These are phyloP conservation scores for Yamadazyma triangularis DNA, from an alignment of 1,139 yeast species.

Conservation along the genomic window DNA sequence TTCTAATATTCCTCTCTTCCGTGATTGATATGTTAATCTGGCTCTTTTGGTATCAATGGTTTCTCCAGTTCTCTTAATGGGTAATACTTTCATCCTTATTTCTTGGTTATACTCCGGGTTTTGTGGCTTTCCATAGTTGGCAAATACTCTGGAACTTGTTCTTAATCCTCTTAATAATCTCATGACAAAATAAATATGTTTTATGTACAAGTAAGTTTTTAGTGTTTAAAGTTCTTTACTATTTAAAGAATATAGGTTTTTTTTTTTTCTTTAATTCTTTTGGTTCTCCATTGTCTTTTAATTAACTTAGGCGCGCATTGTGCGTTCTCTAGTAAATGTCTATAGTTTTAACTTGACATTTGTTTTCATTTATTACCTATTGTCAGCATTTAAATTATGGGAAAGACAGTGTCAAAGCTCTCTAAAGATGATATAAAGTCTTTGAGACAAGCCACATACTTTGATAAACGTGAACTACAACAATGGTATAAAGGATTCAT, in stretches of 20 bases:
- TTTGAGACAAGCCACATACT: conserved; percentile 81
- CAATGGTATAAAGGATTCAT: conserved; percentile 97
- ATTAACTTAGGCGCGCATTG: too few relatives aligned
- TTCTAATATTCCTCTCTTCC: conserved; percentile 94
- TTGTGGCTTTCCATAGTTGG: conserved; percentile 42
- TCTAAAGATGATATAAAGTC: conserved; percentile 86
- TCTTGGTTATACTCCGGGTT: conserved; percentile 36
- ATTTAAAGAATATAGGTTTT: too few relatives aligned
- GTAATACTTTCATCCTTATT: conserved; percentile 57
- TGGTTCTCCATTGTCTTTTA: too few relatives aligned
- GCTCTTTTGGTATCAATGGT: conserved; percentile 75
- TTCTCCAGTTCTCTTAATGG: conserved; percentile 73
- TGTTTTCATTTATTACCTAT: too few relatives aligned
- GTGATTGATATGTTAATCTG: conserved; percentile 80
- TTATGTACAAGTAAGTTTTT: too few relatives aligned
- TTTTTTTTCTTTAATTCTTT: too few relatives aligned
- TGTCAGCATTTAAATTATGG: too few relatives aligned
- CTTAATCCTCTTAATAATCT: background rate
- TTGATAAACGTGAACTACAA: conserved; percentile 89
- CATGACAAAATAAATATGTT: too few relatives aligned
- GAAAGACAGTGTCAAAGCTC: conserved; percentile 88
- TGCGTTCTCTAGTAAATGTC: too few relatives aligned
- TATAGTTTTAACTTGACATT: too few relatives aligned
- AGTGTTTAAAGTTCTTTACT: too few relatives aligned
- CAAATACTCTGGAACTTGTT: background rate